These are phyloP conservation scores for California macrophylla DNA, from an alignment of 441 rosid species.

Conservation along the genomic window DNA sequence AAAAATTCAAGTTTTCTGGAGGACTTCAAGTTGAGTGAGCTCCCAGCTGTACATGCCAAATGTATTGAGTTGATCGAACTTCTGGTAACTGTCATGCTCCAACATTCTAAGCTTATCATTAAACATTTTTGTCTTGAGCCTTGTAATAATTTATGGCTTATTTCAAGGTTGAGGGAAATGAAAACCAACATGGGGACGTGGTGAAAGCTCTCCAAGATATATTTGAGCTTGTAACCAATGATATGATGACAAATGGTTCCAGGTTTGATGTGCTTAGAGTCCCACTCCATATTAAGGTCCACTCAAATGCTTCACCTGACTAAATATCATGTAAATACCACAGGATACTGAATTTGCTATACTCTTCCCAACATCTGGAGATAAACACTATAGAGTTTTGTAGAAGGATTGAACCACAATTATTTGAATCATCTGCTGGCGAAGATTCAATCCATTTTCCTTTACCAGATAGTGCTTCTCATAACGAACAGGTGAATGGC, in stretches of 20 bases:
- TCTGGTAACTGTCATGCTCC: constrained; percentile 46
- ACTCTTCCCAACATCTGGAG: constrained; percentile 28
- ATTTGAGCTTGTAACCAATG: constrained; percentile 77
- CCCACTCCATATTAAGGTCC: constrained; percentile 14
- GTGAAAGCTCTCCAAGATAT: constrained; percentile 89
- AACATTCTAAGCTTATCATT: constrained; percentile 1
- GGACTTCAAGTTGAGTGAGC: constrained; percentile 70
- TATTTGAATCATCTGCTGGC: constrained; percentile 54
- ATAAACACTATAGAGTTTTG: constrained; percentile 35
- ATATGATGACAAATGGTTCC: constrained; percentile 70
- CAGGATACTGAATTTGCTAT: constrained; percentile 49
- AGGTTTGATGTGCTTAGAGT: constrained; percentile 40
- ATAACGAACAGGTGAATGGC: constrained; percentile 46
- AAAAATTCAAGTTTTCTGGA: constrained; percentile 52
- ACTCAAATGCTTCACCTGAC: constrained; percentile 17
- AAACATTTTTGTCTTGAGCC: constrained; percentile 1
- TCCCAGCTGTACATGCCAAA: constrained; percentile 56
- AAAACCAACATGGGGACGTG: constrained; percentile 42
- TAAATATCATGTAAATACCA: constrained; percentile 17
- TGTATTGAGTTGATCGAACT: constrained; percentile 66
- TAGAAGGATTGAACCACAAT: constrained; percentile 48
- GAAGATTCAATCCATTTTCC: constrained; percentile 63
- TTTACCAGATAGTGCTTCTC: constrained; percentile 55
- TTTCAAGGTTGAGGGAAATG: constrained; percentile 56
- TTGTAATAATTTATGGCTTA: constrained; percentile 13